Percentiles rank a stretch among this genome's conserved stretches.
phyloP scores from a whole-genome alignment of 352 stramenopile genomes.

The Globisporangium rhizosaccharum region DNA sequence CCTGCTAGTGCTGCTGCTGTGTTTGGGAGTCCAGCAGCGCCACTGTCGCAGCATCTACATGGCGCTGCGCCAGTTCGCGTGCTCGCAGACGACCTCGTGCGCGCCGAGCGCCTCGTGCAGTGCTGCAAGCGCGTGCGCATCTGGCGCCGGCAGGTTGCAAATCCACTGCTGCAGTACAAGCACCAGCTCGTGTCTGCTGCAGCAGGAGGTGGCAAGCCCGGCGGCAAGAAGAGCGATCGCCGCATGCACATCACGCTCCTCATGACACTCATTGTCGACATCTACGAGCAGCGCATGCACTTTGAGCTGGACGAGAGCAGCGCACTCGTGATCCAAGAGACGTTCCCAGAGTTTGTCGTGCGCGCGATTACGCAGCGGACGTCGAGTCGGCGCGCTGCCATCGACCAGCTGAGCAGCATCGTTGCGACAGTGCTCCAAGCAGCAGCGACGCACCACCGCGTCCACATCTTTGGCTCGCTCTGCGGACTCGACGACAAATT shows the following conservation, averaged over 20 bases:
- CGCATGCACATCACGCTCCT: slow-evolving; percentile 68
- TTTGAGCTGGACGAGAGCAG: slow-evolving; percentile 30
- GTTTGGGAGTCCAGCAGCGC: not conserved
- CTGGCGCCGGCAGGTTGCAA: slow-evolving; percentile 54
- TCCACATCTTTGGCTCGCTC: slow-evolving; percentile 54
- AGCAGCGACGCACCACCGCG: slow-evolving; percentile 33
- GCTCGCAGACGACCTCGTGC: slow-evolving; percentile 42
- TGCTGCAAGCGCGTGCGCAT: slow-evolving; percentile 76
- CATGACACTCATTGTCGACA: slow-evolving; percentile 65
- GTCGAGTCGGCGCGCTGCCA: slow-evolving; percentile 34
- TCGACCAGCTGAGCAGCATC: slow-evolving; percentile 57
- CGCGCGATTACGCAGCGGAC: slow-evolving; percentile 47
- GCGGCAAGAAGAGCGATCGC: slow-evolving; percentile 49
- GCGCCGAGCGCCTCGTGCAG: slow-evolving; percentile 45
- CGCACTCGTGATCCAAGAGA: slow-evolving; percentile 32
- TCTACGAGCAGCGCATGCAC: slow-evolving; percentile 60
- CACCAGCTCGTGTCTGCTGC: slow-evolving; percentile 26
- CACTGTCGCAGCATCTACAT: not conserved
- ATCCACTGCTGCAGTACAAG: slow-evolving; percentile 64
- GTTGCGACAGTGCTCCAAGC: slow-evolving; percentile 47
- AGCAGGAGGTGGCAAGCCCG: slow-evolving; percentile 10
- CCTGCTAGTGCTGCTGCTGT: not conserved
- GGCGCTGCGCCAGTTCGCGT: not conserved
- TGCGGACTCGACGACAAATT: slow-evolving; percentile 49
- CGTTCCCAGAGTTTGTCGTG: slow-evolving; percentile 66